Base-by-base conservation (phyloP, 2,329 filamentous ascomycete species). In the Pseudofabraea citricarpa region DNA sequence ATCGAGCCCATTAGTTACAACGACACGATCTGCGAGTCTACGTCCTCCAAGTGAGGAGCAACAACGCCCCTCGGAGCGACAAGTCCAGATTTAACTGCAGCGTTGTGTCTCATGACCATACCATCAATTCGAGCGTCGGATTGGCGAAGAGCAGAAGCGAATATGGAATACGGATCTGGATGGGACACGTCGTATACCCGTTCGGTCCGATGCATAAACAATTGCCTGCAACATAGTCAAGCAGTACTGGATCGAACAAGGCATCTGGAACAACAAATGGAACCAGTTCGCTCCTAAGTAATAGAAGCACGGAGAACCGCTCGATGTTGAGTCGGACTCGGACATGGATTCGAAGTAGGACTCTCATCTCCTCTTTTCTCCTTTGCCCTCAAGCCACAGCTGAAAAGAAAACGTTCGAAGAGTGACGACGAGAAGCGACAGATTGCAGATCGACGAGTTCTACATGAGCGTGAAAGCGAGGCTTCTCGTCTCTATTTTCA, bases 401-500 rank as follows among this genome's bases (percentile, higher is more conserved):
- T n/a, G n/a, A n/a, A n/a, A n/a, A n/a, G n/a, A n/a, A n/a, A 37
- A 38, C 40, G 39, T 29, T 40, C 41, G 8, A 48, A 48, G 43
- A 54, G 47, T 39, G 43, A 52, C 41, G 44, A 52, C 12, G 40
- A 50, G 35, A 50, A 48, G 48, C 42, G 39, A 38, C 26, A 18
- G 36, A 47, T 50, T 47, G 36, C 23, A 33, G 39, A 50, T 39
- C 46, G 44, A 41, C 44, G 45, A 46, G 40, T 36, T 40, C 31
- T 53, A 48, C 40, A 23, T 19, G 44, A 51, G 46, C 51, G 43
- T 37, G 48, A 57, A 47, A 44, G 45, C 22, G 52, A 56, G 38
- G 51, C 54, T 19, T 58, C 54, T 19, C 56, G 56, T 50, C 57
- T 51, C 40, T 59, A 53, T 44, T 36, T 56, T 54, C 53, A 58